phyloP scores from a whole-genome alignment of 1,284 basidiomycete genomes.

The Ustanciosporium gigantosporum region DNA sequence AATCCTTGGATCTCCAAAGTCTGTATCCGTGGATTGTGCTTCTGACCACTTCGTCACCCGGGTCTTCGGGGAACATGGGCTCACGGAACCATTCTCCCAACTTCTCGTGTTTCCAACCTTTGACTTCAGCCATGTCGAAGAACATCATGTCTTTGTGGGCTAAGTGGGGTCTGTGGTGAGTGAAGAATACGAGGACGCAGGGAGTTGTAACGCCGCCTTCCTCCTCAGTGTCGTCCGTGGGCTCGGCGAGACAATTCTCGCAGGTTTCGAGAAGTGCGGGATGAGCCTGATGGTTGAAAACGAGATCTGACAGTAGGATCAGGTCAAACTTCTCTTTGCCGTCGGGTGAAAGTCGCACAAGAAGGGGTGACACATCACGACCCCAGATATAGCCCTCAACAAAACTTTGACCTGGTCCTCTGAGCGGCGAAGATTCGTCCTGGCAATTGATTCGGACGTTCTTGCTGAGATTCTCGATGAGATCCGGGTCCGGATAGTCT shows the following conservation, averaged over 20 bases:
- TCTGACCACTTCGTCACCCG: conserved; percentile 44
- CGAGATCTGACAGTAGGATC: conserved; percentile 85
- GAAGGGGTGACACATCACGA: conserved; percentile 67
- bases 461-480: conserved; percentile 76
- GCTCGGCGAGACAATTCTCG: conserved; percentile 63
- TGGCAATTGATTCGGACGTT: conserved; percentile 72
- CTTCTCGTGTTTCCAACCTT: conserved; percentile 77
- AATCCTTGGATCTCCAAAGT: conserved; percentile 21
- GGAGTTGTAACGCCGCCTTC: conserved; percentile 53
- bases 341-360: conserved; percentile 62
- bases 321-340: conserved; percentile 69
- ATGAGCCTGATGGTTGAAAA: conserved; percentile 78
- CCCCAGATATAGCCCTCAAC: conserved; percentile 84
- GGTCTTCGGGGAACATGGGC: conserved; percentile 53
- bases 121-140: conserved; percentile 70
- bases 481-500: conserved; percentile 82
- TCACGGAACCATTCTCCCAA: conserved; percentile 71
- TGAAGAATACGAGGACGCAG: conserved; percentile 83
- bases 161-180: conserved; percentile 81
- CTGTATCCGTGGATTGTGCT: conserved; percentile 48
- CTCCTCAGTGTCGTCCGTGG: conserved; percentile 9
- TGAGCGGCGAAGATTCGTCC: conserved; percentile 41
- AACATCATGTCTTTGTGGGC: conserved; percentile 83
- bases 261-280: conserved; percentile 79
- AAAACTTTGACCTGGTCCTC: conserved; percentile 45